phyloP scores from a whole-genome alignment of 768 basidiomycete genomes.

The Mycena latifolia region DNA sequence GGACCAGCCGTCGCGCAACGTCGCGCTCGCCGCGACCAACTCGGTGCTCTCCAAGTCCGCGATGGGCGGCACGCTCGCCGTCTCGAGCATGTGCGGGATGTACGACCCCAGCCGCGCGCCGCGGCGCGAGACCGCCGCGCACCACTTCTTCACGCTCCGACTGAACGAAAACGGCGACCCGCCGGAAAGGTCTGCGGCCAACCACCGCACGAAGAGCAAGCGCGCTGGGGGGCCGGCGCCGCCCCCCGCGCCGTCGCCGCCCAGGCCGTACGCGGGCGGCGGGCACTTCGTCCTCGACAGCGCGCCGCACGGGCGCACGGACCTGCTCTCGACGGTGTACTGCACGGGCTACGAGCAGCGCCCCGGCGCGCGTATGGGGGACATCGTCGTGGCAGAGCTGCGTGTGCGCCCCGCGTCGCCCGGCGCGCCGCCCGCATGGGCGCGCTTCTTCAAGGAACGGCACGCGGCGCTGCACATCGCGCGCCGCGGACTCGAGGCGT shows the following conservation, averaged over 20 bases:
- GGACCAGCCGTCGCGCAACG: slow-evolving; percentile 32
- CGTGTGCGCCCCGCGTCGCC: slow-evolving; percentile 30
- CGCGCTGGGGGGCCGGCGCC: background rate
- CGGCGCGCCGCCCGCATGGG: slow-evolving; percentile 29
- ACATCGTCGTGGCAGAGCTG: slow-evolving; percentile 40
- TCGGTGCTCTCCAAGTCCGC: slow-evolving; percentile 28
- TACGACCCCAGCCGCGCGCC: slow-evolving; percentile 32
- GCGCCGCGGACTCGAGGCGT: slow-evolving; percentile 36
- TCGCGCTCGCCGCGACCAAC: slow-evolving; percentile 32
- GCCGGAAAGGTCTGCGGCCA: background rate
- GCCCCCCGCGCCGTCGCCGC: background rate
- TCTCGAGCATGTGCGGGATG: slow-evolving; percentile 31
- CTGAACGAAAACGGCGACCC: slow-evolving; percentile 23
- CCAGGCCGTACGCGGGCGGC: slow-evolving; percentile 32
- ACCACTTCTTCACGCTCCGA: slow-evolving; percentile 37
- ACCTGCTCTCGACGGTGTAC: slow-evolving; percentile 39
- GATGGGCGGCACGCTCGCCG: slow-evolving; percentile 11
- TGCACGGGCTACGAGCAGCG: slow-evolving; percentile 40
- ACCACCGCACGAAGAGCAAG: background rate
- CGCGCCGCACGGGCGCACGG: slow-evolving; percentile 31
- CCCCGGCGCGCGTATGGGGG: slow-evolving; percentile 19
- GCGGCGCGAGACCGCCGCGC: slow-evolving; percentile 21
- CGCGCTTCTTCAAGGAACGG: slow-evolving; percentile 37
- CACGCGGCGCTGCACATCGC: slow-evolving; percentile 39
- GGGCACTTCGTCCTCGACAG: slow-evolving; percentile 39